Conservation (phyloP, 768 basidiomycete genomes). For the Nevesoporus exiguus region DNA sequence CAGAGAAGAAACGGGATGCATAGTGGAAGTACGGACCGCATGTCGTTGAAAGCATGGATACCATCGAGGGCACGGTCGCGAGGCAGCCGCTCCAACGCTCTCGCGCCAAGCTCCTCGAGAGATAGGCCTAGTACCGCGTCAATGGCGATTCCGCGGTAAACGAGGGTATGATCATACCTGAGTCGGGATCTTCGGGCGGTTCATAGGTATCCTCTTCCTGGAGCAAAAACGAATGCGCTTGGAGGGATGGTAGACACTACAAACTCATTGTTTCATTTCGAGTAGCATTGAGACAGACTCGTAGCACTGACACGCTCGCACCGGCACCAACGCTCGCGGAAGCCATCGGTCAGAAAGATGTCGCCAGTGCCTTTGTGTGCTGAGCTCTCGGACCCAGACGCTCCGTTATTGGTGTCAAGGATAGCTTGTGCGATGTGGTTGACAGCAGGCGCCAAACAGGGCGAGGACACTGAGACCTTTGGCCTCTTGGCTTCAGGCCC, state of each 20-base stretch:
- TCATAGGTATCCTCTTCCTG: constrained; percentile 83
- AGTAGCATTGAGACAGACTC: background rate
- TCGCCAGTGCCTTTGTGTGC: constrained; percentile 57
- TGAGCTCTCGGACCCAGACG: constrained; percentile 15
- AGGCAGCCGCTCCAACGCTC: constrained; percentile 68
- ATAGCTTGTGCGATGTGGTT: constrained; percentile 47
- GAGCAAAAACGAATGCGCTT: constrained; percentile 55
- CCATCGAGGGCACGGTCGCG: constrained; percentile 81
- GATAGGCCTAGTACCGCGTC: constrained; percentile 52
- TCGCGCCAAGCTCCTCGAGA: constrained; percentile 79
- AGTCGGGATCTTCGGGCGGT: constrained; percentile 84
- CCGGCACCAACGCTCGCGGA: constrained; percentile 76
- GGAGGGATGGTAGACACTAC: constrained; percentile 59
- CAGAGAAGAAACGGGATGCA: background rate
- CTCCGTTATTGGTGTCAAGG: constrained; percentile 20
- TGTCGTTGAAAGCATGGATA: constrained; percentile 77
- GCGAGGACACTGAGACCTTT: constrained; percentile 35
- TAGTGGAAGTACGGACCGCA: constrained; percentile 53
- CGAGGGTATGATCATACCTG: constrained; percentile 39
- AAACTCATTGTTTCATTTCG: background rate
- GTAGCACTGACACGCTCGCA: constrained; percentile 50
- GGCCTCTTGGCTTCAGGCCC: constrained; percentile 41
- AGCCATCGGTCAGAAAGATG: constrained; percentile 70
- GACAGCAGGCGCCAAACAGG: constrained; percentile 56
- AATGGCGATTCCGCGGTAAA: background rate